Evolutionary conservation across 495 filamentous ascomycete species (phyloP).

Genomic region (Elasticomyces elasticus): DNA sequence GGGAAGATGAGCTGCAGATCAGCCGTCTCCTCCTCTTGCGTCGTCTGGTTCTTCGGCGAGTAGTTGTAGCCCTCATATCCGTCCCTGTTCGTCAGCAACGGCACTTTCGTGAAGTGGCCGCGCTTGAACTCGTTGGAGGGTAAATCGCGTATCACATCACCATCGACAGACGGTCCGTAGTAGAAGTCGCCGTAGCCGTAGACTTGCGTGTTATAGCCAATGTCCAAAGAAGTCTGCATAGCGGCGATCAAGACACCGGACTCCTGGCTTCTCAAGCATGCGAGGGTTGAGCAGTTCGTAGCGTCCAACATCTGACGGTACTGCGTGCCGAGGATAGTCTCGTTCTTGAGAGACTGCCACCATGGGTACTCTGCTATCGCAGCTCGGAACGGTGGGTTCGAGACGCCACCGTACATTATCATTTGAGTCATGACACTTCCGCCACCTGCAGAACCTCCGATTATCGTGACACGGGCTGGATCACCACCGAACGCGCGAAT

Average conservation of each 20-base stretch:
- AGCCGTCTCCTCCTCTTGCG: slow-evolving; percentile 4
- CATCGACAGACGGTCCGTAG: slow-evolving; percentile 22
- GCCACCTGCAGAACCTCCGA: slow-evolving; percentile 27
- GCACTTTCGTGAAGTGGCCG: slow-evolving; percentile 25
- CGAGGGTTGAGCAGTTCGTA: slow-evolving; percentile 15
- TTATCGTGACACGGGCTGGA: slow-evolving; percentile 26
- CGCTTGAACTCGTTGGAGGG: slow-evolving; percentile 24
- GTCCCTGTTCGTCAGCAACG: slow-evolving; percentile 20
- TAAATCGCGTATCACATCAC: slow-evolving; percentile 19
- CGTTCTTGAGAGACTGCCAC: slow-evolving; percentile 24
- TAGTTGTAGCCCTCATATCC: slow-evolving; percentile 21
- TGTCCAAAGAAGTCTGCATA: slow-evolving; percentile 12
- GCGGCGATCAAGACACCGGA: slow-evolving; percentile 8
- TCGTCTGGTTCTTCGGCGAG: slow-evolving; percentile 12
- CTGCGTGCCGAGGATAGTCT: slow-evolving; percentile 20
- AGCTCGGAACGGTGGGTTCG: slow-evolving; percentile 23
- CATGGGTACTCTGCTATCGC: slow-evolving; percentile 21
- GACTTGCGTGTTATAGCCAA: slow-evolving; percentile 7
- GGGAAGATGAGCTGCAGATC: slow-evolving; percentile 20
- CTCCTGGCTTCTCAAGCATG: slow-evolving; percentile 13
- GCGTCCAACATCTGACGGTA: slow-evolving; percentile 19
- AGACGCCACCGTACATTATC: slow-evolving; percentile 22
- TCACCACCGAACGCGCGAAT: slow-evolving; percentile 24
- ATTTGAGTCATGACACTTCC: slow-evolving; percentile 21
- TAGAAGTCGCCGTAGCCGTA: slow-evolving; percentile 25